These are phyloP conservation scores for Wickerhamiella siamensis DNA, from an alignment of 805 yeast species.

Conservation along the genomic window DNA sequence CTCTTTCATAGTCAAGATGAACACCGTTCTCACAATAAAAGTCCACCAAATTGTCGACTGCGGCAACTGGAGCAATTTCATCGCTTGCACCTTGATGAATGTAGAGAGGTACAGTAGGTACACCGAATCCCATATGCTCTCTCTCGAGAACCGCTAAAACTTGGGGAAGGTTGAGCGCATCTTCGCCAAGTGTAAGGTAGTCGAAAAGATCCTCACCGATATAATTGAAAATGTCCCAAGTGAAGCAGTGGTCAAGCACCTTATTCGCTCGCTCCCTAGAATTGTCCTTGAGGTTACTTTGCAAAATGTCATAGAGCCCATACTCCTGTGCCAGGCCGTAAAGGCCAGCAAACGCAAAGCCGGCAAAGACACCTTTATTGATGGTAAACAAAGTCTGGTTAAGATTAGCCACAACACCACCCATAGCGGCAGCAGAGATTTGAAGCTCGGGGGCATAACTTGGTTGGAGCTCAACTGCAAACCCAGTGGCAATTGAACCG, in stretches of 20 bases:
- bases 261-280: slow-evolving; percentile 8
- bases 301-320: slow-evolving; percentile 11
- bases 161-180: slow-evolving; percentile 7
- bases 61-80: slow-evolving; percentile 12
- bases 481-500: slow-evolving; percentile 17
- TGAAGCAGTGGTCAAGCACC: slow-evolving; percentile 11
- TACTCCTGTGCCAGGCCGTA: slow-evolving; percentile 20
- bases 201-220: slow-evolving; percentile 12
- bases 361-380: slow-evolving; percentile 17
- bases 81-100: slow-evolving; percentile 21
- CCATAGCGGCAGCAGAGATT: slow-evolving; percentile 15
- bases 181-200: slow-evolving; percentile 12
- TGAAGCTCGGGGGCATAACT: slow-evolving; percentile 19
- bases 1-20: slow-evolving; percentile 13
- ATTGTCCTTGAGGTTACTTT: slow-evolving; percentile 9
- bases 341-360: slow-evolving; percentile 18
- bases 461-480: slow-evolving; percentile 16
- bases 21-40: slow-evolving; percentile 17
- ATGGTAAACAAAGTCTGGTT: slow-evolving; percentile 9
- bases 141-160: slow-evolving; percentile 10
- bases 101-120: slow-evolving; percentile 15
- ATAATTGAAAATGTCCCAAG: slow-evolving; percentile 9
- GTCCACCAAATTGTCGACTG: slow-evolving; percentile 13
- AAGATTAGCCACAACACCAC: slow-evolving; percentile 16
- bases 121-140: slow-evolving; percentile 14